These are phyloP conservation scores for Cornus suecica DNA, from an alignment of 148 eudicot species.

Conservation along the genomic window DNA sequence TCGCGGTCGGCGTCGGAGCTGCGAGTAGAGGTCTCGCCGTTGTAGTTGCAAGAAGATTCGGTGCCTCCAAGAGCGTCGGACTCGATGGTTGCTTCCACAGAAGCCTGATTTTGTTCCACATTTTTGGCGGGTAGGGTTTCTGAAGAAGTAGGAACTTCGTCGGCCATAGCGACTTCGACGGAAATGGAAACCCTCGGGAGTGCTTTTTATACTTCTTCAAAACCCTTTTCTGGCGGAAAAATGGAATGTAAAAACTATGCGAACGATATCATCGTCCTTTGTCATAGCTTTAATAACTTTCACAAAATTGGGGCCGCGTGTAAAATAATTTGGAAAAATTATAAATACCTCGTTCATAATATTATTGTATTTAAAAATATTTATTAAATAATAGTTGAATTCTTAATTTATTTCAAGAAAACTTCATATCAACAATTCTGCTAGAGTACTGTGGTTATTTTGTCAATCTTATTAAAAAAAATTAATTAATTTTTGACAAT, in stretches of 20 bases:
- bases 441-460: no score
- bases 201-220: constrained; percentile 10
- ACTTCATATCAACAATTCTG: no score
- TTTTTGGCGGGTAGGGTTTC: constrained; percentile 12
- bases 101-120: constrained; percentile 24
- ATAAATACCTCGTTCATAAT: no score
- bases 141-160: constrained; percentile 20
- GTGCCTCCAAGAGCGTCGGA: constrained; percentile 35
- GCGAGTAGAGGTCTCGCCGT: constrained; percentile 30
- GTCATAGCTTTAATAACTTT: no score
- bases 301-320: no score
- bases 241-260: neutral
- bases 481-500: no score
- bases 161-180: constrained; percentile 24
- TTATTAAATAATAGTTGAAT: no score
- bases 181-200: neutral
- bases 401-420: no score
- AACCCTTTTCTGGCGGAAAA: constrained; percentile 17
- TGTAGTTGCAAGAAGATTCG: constrained; percentile 47
- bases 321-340: no score
- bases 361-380: no score
- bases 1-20: constrained; percentile 27
- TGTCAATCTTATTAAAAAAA: no score
- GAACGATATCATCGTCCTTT: no score
- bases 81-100: constrained; percentile 45